Percentiles rank a stretch among this genome's conserved stretches.
phyloP scores from a whole-genome alignment of 2,329 filamentous ascomycete genomes.

The Cladorrhinum sp. region DNA sequence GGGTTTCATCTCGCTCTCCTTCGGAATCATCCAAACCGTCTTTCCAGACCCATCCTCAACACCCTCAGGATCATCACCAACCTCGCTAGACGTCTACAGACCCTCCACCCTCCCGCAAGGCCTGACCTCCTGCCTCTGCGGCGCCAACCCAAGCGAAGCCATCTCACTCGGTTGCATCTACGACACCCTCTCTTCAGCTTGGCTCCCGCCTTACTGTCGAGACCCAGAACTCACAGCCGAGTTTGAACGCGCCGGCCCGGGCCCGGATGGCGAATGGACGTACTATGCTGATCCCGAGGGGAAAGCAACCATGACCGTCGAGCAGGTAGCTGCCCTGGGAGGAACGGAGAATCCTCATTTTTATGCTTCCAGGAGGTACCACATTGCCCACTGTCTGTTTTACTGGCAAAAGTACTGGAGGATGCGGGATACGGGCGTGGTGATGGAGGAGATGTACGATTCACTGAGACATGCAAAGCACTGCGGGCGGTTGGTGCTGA shows the following conservation, averaged over 20 bases:
- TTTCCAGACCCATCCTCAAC: background rate
- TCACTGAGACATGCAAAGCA: slow-evolving; percentile 14
- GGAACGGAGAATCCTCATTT: background rate
- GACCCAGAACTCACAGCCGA: slow-evolving; percentile 34
- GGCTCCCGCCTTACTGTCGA: slow-evolving; percentile 35
- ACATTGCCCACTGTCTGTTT: slow-evolving; percentile 33
- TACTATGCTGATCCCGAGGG: slow-evolving; percentile 33
- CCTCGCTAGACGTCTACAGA: slow-evolving; percentile 4
- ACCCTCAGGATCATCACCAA: background rate
- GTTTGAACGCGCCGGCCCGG: slow-evolving; percentile 32
- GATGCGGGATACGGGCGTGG: slow-evolving; percentile 15
- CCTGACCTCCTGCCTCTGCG: slow-evolving; percentile 32
- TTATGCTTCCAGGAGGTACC: slow-evolving; percentile 31
- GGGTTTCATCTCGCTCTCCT: slow-evolving; percentile 1
- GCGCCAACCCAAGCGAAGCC: slow-evolving; percentile 31
- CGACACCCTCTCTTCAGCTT: slow-evolving; percentile 35
- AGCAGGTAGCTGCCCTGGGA: slow-evolving; percentile 16
- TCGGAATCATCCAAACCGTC: background rate
- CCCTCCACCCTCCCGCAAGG: background rate
- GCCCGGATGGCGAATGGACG: slow-evolving; percentile 23
- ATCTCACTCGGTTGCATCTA: slow-evolving; percentile 31
- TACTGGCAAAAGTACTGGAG: slow-evolving; percentile 33
- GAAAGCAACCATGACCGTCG: background rate
- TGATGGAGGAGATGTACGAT: slow-evolving; percentile 28
- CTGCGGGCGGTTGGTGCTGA: slow-evolving; percentile 14